Conservation (phyloP, 1,284 basidiomycete genomes). For the Leccinum fuscescens region DNA sequence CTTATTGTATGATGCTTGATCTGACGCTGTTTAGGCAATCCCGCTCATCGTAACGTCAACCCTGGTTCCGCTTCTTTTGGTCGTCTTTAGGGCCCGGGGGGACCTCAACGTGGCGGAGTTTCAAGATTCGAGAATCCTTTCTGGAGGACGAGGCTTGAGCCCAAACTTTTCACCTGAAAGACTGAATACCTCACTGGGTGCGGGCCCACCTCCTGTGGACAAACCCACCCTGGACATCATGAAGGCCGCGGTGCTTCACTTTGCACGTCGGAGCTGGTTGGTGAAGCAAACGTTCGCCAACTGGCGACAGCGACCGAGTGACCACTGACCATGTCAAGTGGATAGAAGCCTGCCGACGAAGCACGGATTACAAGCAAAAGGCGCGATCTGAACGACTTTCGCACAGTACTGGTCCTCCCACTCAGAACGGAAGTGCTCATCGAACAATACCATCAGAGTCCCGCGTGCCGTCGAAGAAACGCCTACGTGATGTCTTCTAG, state of each 20-base stretch:
- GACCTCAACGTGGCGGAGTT: too few species aligned
- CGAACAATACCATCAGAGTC: conserved; percentile 20
- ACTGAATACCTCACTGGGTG: conserved; percentile 1
- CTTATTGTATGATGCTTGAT: too few species aligned
- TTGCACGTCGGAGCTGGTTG: conserved; percentile 33
- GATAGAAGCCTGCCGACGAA: conserved; percentile 56
- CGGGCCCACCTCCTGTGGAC: conserved; percentile 1
- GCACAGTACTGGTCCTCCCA: conserved; percentile 20
- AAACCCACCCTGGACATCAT: conserved; percentile 25
- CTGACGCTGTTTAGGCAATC: too few species aligned
- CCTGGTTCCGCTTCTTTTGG: too few species aligned
- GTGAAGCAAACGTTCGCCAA: conserved; percentile 33
- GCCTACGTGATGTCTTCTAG: conserved; percentile 47
- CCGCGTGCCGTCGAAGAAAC: conserved; percentile 44
- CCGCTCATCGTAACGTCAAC: too few species aligned
- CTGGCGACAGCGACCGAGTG: conserved; percentile 41
- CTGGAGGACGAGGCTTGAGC: neutral
- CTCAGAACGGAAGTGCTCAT: conserved; percentile 1
- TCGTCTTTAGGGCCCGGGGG: too few species aligned
- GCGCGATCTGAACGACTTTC: conserved; percentile 41
- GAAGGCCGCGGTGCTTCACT: conserved; percentile 37
- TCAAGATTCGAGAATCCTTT: too few species aligned
- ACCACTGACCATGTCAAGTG: conserved; percentile 43
- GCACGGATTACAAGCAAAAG: conserved; percentile 58
- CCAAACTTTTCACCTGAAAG: conserved; percentile 1